Conservation (phyloP, 805 yeast genomes). For the Candida suzukii region DNA sequence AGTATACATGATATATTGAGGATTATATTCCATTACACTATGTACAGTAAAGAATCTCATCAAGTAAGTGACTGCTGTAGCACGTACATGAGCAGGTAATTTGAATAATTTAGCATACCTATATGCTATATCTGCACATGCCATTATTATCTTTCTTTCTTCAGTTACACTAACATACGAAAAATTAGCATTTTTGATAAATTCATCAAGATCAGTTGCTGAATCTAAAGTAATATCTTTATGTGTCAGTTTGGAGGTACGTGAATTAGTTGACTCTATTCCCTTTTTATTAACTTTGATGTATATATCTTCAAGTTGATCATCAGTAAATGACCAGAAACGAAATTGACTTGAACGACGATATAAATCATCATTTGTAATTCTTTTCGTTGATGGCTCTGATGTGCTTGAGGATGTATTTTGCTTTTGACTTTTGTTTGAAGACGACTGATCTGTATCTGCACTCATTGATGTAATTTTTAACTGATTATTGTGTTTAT, state of each 20-base stretch:
- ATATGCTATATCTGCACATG: constrained; percentile 65
- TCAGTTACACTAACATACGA: constrained; percentile 54
- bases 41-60: constrained; percentile 72
- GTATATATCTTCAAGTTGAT: constrained; percentile 45
- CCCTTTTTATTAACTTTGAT: constrained; percentile 51
- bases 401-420: no score
- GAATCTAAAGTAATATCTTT: background rate
- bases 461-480: no score
- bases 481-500: no score
- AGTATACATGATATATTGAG: constrained; percentile 71
- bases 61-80: constrained; percentile 82
- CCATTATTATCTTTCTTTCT: constrained; percentile 59
- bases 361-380: constrained; percentile 80
- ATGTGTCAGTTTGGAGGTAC: constrained; percentile 7
- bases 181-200: background rate
- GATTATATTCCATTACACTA: constrained; percentile 83
- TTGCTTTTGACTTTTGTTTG: no score
- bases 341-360: constrained; percentile 81
- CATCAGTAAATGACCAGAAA: constrained; percentile 74
- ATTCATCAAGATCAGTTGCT: background rate
- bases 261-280: constrained; percentile 23
- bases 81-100: constrained; percentile 81
- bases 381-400: constrained; percentile 25
- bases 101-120: constrained; percentile 66
- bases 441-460: no score